A percentile compares a stretch with the other conserved stretches of the same genome.
Evolutionary conservation across 345 rosid genomes (phyloP).

Genomic region (Camelina laxa): DNA sequence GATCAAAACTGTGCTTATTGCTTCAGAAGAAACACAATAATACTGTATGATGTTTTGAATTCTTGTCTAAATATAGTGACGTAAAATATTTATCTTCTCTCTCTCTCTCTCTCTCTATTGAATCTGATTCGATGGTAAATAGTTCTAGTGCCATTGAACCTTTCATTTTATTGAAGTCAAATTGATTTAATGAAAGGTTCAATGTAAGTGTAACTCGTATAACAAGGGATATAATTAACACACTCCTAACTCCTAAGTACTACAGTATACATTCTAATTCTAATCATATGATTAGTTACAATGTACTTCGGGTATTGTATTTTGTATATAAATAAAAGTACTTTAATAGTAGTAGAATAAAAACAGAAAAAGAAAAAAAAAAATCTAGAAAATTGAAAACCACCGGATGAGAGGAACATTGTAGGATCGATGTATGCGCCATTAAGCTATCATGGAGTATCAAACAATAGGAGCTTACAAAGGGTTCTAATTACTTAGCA

Average conservation of each 20-base stretch:
- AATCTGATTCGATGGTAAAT: conserved; percentile 1
- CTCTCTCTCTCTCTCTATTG: background rate
- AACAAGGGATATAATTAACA: background rate
- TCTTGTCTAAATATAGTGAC: background rate
- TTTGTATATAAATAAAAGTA: too few relatives aligned
- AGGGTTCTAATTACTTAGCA: background rate
- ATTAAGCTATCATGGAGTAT: too few relatives aligned
- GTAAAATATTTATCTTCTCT: too few relatives aligned
- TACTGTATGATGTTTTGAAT: too few relatives aligned
- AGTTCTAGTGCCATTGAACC: background rate
- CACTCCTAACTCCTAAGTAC: too few relatives aligned
- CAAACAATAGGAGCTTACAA: background rate
- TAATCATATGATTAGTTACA: background rate
- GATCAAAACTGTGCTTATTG: background rate
- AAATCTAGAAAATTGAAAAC: conserved; percentile 8
- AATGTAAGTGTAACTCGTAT: background rate
- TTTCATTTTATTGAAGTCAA: conserved; percentile 9
- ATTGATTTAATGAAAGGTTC: conserved; percentile 9
- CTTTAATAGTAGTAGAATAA: background rate
- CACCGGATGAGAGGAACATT: conserved; percentile 3
- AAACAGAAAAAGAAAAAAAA: background rate
- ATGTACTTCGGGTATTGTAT: background rate
- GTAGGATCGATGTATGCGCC: background rate
- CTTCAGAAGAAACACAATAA: background rate
- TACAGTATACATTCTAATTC: background rate